Evolutionary conservation across 2,329 filamentous ascomycete species (phyloP), one percentile per base, ranked within the genome.

Genomic region (Alternaria sp.): DNA sequence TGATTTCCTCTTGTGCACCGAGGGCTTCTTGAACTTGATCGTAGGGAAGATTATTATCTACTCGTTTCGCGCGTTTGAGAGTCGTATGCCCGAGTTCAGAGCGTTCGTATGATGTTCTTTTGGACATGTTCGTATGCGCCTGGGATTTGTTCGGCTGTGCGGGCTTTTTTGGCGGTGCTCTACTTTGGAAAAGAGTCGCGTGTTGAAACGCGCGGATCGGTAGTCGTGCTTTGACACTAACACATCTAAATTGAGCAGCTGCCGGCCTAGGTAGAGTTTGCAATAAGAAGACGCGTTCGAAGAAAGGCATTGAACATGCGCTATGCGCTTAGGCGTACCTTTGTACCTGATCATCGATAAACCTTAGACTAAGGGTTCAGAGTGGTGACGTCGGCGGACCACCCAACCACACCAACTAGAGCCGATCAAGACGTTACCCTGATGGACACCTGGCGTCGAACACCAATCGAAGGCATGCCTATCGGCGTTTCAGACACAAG

Each of bases 31-130:
- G 67, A 15, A 86, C 75, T 36, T 81, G 71, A 13, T 81, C 74
- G 61, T 81, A 84, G 0, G 84, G 84, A 1, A 80, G 73, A 25
- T 84, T 71, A 7, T 77, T 73, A 56, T 85, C 84, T 54, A 86
- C 78, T 63, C 85, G 76, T 71, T 85, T 86, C 19, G 83, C 84
- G 43, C 83, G 80, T 73, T 85, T 85, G 3, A 80, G 83, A 9
- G 80, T 80, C 3, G 84, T 84, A 66, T 84, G 83, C 3, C 73
- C 73, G 47, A 79, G 71, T 55, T 79, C 76, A n/a, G 73, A 72
- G 21, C 71, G 71, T 15, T 74, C 64, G 58, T 77, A 77, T 6
- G 74, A 66, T 15, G 70, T 74, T 57, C 75, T 66, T 62, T 79
- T 78, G 13, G 75, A 75, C 70, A 57, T 54, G 5, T 63, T 65